A percentile compares a stretch with the other conserved stretches of the same genome.
Evolutionary conservation across 208 protist species (phyloP).

Genomic region (Wallacemonas sp.): DNA sequence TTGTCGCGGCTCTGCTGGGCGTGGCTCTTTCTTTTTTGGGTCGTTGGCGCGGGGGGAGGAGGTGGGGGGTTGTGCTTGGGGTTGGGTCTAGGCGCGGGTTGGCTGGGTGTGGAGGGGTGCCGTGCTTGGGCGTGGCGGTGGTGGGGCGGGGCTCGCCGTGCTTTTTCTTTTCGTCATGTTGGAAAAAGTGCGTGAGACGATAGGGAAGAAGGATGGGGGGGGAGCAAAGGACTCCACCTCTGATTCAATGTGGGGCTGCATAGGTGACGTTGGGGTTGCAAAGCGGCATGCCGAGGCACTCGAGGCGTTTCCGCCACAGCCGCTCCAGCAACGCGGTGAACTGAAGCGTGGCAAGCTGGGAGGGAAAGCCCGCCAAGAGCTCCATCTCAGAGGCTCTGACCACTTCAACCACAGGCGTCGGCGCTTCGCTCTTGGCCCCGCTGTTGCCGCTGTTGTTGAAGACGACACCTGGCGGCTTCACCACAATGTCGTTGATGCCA

Average conservation of each 20-base stretch:
- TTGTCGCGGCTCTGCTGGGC: too few species aligned
- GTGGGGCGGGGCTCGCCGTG: background rate
- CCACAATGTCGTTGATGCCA: conserved; percentile 26
- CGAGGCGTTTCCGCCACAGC: conserved; percentile 20
- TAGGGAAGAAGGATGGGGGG: background rate
- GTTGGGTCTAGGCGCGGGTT: background rate
- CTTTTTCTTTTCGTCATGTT: background rate
- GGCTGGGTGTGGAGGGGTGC: background rate
- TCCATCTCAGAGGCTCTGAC: conserved; percentile 26
- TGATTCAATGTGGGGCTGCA: conserved; percentile 29
- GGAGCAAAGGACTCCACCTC: background rate
- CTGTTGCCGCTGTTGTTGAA: background rate
- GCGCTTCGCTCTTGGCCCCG: background rate
- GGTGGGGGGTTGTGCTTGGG: background rate
- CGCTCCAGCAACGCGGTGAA: conserved; percentile 31
- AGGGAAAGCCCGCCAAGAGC: conserved; percentile 16
- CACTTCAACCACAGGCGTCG: conserved; percentile 15
- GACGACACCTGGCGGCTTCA: conserved; percentile 23
- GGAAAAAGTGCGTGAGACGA: background rate
- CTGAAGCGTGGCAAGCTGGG: conserved; percentile 19
- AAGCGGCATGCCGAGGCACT: conserved; percentile 19
- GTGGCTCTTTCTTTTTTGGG: too few species aligned
- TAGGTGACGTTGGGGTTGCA: conserved; percentile 23
- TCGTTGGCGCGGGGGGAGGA: background rate
- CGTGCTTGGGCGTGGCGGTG: background rate